Evolutionary conservation across 768 basidiomycete genomes (phyloP), one percentile per base, ranked within the genome.

Genomic region (Lactarius quietus): DNA sequence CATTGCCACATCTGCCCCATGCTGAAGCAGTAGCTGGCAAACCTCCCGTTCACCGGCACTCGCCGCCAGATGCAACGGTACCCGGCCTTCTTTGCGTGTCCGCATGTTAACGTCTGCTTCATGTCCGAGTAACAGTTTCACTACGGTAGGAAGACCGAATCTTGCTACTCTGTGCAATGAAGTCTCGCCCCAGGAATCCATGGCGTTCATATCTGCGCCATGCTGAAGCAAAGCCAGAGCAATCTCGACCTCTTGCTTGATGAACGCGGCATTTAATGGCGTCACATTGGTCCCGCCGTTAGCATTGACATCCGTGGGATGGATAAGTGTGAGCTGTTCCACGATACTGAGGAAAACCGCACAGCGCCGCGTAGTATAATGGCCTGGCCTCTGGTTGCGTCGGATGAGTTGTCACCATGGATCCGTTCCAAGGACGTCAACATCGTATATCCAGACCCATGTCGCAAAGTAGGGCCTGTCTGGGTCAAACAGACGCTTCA

Each of bases 81-180:
- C 14, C 0, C 5, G 3, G 10, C 10, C 5, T 0, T 43, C 2
- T 0, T 1, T 9, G 45, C 14, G n/a, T 9, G 0, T 48, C 45
- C 23, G n/a, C n/a, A 14, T 23, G n/a, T n/a, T n/a, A n/a, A n/a
- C n/a, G n/a, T n/a, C n/a, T n/a, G n/a, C n/a, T n/a, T n/a, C n/a
- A n/a, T 23, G 45, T 2, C 23, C 45, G 23, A 48, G n/a, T 2
- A 48, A 48, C 0, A 23, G 14, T 14, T 33, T 18, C 53, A 31
- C 20, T 5, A 48, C 23, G 1, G 45, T 5, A 1, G 2, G 12
- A 14, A 12, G 45, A 48, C 45, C 45, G 12, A 0, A 3, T 1
- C 0, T 5, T 2, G 23, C 23, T 5, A 23, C 45, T 23, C n/a
- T n/a, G n/a, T n/a, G n/a, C n/a, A n/a, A n/a, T n/a, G n/a, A n/a